Evolutionary conservation across 805 yeast genomes (phyloP), one percentile per base, ranked within the genome.

Genomic region (Candida pseudoglaebosa): DNA sequence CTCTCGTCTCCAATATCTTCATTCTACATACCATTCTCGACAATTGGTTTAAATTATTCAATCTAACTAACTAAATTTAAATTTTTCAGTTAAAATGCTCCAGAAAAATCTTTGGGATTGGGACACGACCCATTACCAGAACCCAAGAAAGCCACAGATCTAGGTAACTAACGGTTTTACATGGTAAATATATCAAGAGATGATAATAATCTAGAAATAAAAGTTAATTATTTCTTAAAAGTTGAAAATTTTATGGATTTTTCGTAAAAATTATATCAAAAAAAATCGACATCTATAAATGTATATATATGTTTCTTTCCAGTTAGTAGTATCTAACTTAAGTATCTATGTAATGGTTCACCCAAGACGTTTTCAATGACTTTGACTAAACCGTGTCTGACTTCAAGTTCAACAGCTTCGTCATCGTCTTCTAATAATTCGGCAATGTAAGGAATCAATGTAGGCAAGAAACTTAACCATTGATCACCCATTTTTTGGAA

Each of bases 361-460:
- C 99, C 99, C 48, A 93, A 71, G 15, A 89, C 95, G 43, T 78
- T 81, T 61, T 93, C 99, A 41, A 93, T 81, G 4, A 86, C 96
- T 53, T 85, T 87, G 6, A 91, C 95, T 45, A 93, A 73, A 10
- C 95, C 95, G 24, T 82, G 75, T 64, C 96, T 82, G 3, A 89
- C 96, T 62, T 89, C 97, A 55, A 78, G 59, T 61, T 93, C 98
- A 21, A 93, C 96, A 35, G 76, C 47, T 60, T 93, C 99, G 46
- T 90, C 95, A 43, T 93, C 98, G 57, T 90, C 98, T 56, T 93
- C 99, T 45, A 93, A 71, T 41, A 93, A 67, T 64, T 93, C 99
- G 5, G 98, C 96, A 59, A 93, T 87, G 43, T 87, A 75, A 24
- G 99, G 99, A 45, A 93, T 95, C 50, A 93, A 74, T 56, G 90